phyloP scores from a whole-genome alignment of 768 basidiomycete species.

The Exidia glandulosa region DNA sequence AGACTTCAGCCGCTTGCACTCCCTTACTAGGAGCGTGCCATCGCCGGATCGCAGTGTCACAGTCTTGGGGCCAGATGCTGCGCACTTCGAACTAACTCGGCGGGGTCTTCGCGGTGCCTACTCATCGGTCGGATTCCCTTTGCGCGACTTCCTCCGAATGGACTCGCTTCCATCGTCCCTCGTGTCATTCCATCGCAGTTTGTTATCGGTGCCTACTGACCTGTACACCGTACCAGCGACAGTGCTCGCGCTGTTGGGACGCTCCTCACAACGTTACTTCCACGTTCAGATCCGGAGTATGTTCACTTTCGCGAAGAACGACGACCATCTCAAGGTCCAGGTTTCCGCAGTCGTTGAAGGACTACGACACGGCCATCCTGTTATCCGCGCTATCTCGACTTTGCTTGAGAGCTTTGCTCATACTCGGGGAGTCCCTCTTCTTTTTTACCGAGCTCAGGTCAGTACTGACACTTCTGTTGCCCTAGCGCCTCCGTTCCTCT shows the following conservation, averaged over 20 bases:
- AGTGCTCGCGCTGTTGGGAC: too few species aligned
- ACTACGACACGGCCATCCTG: neutral
- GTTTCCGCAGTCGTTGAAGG: too few species aligned
- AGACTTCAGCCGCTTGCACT: neutral
- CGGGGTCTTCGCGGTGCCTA: neutral
- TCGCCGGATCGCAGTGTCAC: neutral
- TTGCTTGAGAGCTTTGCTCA: neutral
- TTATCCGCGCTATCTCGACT: neutral
- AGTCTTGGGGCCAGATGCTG: neutral
- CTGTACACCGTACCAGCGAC: too few species aligned
- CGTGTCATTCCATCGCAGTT: too few species aligned
- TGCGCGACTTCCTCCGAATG: too few species aligned
- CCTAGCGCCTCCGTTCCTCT: constrained; percentile 7
- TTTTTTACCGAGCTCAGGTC: constrained; percentile 34
- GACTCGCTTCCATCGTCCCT: too few species aligned
- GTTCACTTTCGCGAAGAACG: too few species aligned
- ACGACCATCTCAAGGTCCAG: too few species aligned
- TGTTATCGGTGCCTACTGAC: too few species aligned
- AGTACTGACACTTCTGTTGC: constrained; percentile 16
- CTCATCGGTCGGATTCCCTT: too few species aligned
- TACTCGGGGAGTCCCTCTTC: constrained; percentile 23
- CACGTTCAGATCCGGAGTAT: too few species aligned
- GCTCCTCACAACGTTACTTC: too few species aligned
- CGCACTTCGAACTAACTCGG: neutral
- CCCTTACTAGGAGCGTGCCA: neutral